Percentiles rank a stretch among this genome's conserved stretches.
Evolutionary conservation across 352 stramenopile genomes (phyloP).

Genomic region (Pythium insidiosum): DNA sequence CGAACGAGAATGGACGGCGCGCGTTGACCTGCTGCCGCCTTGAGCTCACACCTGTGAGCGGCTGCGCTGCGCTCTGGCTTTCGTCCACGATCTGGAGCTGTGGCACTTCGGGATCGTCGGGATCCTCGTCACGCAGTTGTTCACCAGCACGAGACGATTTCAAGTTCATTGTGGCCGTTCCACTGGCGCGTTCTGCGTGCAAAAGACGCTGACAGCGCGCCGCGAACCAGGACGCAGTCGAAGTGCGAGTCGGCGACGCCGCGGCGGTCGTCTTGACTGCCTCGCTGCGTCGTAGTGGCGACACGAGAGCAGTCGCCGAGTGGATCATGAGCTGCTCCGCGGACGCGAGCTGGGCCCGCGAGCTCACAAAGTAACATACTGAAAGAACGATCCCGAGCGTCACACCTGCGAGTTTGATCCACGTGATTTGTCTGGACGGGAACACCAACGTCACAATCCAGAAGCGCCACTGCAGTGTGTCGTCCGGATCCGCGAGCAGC

Average conservation of each 20-base stretch:
- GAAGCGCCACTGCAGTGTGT: conserved; percentile 12
- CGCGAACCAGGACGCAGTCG: conserved; percentile 11
- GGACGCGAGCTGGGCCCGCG: conserved; percentile 12
- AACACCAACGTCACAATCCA: conserved; percentile 30
- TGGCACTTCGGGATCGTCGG: conserved; percentile 14
- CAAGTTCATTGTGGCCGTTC: too few species aligned
- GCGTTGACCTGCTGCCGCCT: conserved; percentile 19
- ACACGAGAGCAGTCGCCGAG: conserved; percentile 11
- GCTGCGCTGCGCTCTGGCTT: conserved; percentile 2
- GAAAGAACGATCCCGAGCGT: conserved; percentile 26
- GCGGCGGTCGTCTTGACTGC: background rate
- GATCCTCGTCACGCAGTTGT: background rate
- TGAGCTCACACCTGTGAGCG: background rate
- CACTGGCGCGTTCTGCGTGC: conserved; percentile 3
- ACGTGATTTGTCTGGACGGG: conserved; percentile 35
- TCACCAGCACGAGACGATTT: too few species aligned
- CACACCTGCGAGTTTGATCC: conserved; percentile 30
- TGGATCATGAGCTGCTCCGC: conserved; percentile 15
- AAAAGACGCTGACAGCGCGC: conserved; percentile 7
- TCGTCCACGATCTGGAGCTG: conserved; percentile 25
- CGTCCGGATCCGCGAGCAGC: conserved; percentile 1
- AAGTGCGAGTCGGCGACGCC: conserved; percentile 8
- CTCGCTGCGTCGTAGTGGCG: background rate
- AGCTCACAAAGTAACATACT: conserved; percentile 27
- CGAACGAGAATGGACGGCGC: conserved; percentile 30